Evolutionary conservation across 2,329 filamentous ascomycete genomes (phyloP).

Genomic region (Arthrobotrys conoides): DNA sequence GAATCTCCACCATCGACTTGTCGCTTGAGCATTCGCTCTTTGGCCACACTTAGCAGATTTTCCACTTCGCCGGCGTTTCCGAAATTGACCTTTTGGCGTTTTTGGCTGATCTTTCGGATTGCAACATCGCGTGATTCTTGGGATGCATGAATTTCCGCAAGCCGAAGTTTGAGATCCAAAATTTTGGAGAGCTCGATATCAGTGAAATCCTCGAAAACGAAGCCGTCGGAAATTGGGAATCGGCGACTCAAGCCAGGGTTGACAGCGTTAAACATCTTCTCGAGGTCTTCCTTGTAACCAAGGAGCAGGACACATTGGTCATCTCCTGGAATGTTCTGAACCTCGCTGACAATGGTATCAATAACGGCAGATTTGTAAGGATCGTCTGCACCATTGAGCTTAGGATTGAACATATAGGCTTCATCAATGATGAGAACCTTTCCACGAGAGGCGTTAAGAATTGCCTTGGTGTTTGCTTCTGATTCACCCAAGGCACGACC

Average conservation of each 20-base stretch:
- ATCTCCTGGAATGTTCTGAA: constrained; percentile 78
- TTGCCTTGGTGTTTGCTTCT: constrained; percentile 79
- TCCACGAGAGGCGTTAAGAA: constrained; percentile 76
- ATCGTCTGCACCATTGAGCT: constrained; percentile 67
- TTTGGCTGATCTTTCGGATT: constrained; percentile 74
- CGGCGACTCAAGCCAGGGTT: constrained; percentile 79
- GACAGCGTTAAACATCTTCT: constrained; percentile 79
- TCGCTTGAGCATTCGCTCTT: constrained; percentile 70
- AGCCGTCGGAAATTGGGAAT: constrained; percentile 76
- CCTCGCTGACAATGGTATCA: constrained; percentile 81
- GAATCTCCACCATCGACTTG: constrained; percentile 64
- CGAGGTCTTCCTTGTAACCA: constrained; percentile 79
- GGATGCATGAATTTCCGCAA: constrained; percentile 72
- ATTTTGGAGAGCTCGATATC: constrained; percentile 74
- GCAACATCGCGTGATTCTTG: constrained; percentile 72
- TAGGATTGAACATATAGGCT: constrained; percentile 75
- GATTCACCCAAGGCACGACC: constrained; percentile 76
- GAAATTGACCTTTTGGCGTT: constrained; percentile 76
- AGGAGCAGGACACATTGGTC: constrained; percentile 80
- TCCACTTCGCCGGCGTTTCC: constrained; percentile 83
- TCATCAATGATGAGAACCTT: constrained; percentile 87
- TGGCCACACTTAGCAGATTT: constrained; percentile 75
- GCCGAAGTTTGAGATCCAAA: constrained; percentile 75
- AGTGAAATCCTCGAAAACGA: constrained; percentile 78
- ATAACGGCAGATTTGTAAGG: constrained; percentile 76